Evolutionary conservation across 129 eudicot genomes (phyloP), one percentile per base, ranked within the genome.

Genomic region (Sambucus nigra): DNA sequence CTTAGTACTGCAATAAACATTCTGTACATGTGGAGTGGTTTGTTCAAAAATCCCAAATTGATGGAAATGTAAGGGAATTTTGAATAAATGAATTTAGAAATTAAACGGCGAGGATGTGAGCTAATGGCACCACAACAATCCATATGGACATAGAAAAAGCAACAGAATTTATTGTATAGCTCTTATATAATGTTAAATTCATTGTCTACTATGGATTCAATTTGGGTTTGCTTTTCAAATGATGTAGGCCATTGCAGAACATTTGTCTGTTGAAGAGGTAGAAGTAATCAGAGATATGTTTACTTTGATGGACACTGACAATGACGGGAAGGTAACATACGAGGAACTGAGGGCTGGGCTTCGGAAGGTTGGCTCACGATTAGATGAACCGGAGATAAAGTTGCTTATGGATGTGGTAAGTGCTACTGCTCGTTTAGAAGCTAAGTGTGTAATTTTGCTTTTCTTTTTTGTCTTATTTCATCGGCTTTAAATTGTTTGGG

Each of bases 201-300:
- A n/a, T n/a, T n/a, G n/a, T n/a, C n/a, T n/a, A n/a, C n/a, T n/a
- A n/a, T n/a, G n/a, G n/a, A n/a, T n/a, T n/a, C n/a, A 20, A 15
- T 5, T 31, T 55, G 15, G 31, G 16, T 55, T 21, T 35, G n/a
- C n/a, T n/a, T n/a, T n/a, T 51, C 3, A 18, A 22, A 49, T 47
- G 23, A 3, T 59, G 53, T 32, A 60, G 74, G 74, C 45, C 13
- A 69, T 69, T 51, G 67, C 62, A 6, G 74, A 69, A 53, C 74
- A 69, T 42, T 69, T 69, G 20, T 26, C 74, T 5, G 59, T 60
- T 42, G 74, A 60, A 50, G 74, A 69, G 56, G 61, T 69, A 10
- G 74, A 69, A 55, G 65, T 69, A 18, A 69, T 69, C 16, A 69
- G 32, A 51, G 74, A 69, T 33, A 69, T 69, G 74, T 69, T 69